A percentile compares a stretch with the other conserved stretches of the same genome.
Evolutionary conservation across 2,329 filamentous ascomycete genomes (phyloP).

Genomic region (Mycosphaerella sp.): DNA sequence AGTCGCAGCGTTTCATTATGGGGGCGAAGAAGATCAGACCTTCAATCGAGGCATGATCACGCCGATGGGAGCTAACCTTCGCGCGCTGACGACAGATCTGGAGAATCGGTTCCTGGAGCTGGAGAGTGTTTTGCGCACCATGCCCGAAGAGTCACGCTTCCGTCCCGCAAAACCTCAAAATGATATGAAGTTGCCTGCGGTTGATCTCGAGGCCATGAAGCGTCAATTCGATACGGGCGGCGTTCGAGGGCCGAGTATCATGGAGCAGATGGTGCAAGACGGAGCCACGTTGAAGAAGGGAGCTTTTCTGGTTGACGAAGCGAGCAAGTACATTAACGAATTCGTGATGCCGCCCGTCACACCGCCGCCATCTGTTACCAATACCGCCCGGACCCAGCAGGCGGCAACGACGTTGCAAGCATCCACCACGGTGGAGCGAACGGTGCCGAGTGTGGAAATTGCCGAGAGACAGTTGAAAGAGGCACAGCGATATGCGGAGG

Average conservation of each 20-base stretch:
- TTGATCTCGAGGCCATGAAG: conserved; percentile 30
- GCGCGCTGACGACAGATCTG: conserved; percentile 61
- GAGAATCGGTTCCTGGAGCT: conserved; percentile 65
- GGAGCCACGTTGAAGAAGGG: conserved; percentile 33
- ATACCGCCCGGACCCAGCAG: conserved; percentile 2
- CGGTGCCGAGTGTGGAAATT: conserved; percentile 25
- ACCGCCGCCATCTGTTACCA: conserved; percentile 24
- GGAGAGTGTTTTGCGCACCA: conserved; percentile 51
- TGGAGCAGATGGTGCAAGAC: conserved; percentile 37
- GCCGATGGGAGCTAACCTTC: conserved; percentile 68
- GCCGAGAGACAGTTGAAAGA: conserved; percentile 30
- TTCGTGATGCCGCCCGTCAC: conserved; percentile 35
- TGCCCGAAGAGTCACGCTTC: conserved; percentile 29
- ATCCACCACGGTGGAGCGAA: conserved; percentile 3
- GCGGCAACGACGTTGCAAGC: not conserved
- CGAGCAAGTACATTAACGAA: conserved; percentile 34
- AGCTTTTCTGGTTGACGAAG: conserved; percentile 35
- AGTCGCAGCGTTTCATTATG: conserved; percentile 40
- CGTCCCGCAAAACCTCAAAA: conserved; percentile 28
- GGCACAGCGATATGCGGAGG: conserved; percentile 31
- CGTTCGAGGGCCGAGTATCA: conserved; percentile 31
- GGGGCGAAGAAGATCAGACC: conserved; percentile 38
- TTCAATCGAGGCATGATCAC: conserved; percentile 62
- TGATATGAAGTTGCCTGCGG: conserved; percentile 27
- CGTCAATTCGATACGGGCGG: conserved; percentile 26